Evolutionary conservation across 208 protist species (phyloP).

Genomic region (Borovskyia barvae): DNA sequence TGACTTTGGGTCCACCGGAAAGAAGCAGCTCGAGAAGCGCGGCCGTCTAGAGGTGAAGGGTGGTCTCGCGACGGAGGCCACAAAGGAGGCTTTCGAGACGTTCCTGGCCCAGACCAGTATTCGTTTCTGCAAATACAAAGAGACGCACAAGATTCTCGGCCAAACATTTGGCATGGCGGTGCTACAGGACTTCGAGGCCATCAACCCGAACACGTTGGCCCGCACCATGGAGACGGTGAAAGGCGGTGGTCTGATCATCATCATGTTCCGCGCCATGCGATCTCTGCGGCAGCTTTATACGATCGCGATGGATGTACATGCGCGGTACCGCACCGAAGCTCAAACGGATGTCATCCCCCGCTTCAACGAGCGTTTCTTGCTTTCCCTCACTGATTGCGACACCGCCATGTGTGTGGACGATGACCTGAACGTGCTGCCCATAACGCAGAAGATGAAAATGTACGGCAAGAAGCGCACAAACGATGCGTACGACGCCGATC

Average conservation of each 20-base stretch:
- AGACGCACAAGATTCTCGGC: slow-evolving; percentile 99
- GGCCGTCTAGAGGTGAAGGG: slow-evolving; percentile 95
- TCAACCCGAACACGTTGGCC: slow-evolving; percentile 99
- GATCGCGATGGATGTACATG: slow-evolving; percentile 99
- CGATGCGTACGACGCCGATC: slow-evolving; percentile 56
- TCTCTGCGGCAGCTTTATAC: slow-evolving; percentile 97
- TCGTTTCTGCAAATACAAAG: slow-evolving; percentile 98
- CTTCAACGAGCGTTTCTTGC: slow-evolving; percentile 99
- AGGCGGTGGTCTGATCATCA: slow-evolving; percentile 98
- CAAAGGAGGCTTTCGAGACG: slow-evolving; percentile 98
- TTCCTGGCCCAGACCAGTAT: slow-evolving; percentile 98
- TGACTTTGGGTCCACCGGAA: slow-evolving; percentile 94
- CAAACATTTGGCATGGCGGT: slow-evolving; percentile 99
- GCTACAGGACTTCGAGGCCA: slow-evolving; percentile 99
- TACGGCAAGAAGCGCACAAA: slow-evolving; percentile 35
- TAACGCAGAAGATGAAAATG: slow-evolving; percentile 89
- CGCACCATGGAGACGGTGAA: slow-evolving; percentile 99
- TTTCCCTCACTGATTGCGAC: slow-evolving; percentile 95
- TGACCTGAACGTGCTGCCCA: slow-evolving; percentile 98
- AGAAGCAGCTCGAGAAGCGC: slow-evolving; percentile 93
- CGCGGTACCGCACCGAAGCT: slow-evolving; percentile 86
- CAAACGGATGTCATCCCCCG: slow-evolving; percentile 92
- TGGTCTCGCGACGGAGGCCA: slow-evolving; percentile 90
- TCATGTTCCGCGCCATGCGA: slow-evolving; percentile 97
- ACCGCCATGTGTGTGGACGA: slow-evolving; percentile 98